Conservation (phyloP, 192 early-diverging fungal species). For the Neocallimastix lanati region DNA sequence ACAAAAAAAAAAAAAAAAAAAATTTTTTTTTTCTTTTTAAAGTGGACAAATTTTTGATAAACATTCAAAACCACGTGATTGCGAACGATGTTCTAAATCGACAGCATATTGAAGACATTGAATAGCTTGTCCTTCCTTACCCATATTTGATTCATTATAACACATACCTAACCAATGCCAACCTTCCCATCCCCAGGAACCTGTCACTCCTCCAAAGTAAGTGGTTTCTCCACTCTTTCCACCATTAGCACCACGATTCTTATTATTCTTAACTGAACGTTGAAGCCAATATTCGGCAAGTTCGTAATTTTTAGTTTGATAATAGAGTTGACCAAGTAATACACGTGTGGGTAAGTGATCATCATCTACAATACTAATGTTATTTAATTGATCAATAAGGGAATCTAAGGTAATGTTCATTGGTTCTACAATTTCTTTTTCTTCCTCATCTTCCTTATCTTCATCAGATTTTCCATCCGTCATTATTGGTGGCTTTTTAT, state of each 20-base stretch:
- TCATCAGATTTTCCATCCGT: not conserved
- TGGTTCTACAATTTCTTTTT: not conserved
- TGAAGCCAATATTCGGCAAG: slow-evolving; percentile 19
- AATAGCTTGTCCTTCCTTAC: not conserved
- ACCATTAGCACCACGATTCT: slow-evolving; percentile 17
- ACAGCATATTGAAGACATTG: not conserved
- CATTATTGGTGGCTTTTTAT: not conserved
- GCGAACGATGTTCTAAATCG: not conserved
- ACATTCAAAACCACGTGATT: not conserved
- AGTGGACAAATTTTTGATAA: not conserved
- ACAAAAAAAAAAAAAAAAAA: no score
- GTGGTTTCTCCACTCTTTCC: slow-evolving; percentile 8
- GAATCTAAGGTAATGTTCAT: slow-evolving; percentile 8
- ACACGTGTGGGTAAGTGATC: slow-evolving; percentile 22
- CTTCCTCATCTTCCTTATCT: slow-evolving; percentile 3
- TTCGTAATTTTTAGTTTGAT: slow-evolving; percentile 4
- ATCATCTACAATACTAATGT: slow-evolving; percentile 14
- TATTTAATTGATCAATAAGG: slow-evolving; percentile 10
- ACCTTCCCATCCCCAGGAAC: slow-evolving; percentile 15
- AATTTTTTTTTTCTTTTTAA: not conserved
- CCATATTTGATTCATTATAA: not conserved
- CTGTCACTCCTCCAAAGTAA: slow-evolving; percentile 23
- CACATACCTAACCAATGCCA: slow-evolving; percentile 16
- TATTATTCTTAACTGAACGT: slow-evolving; percentile 14
- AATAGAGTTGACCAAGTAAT: slow-evolving; percentile 16